Base-by-base conservation (phyloP, 257 asterid species). In the Knoxia roxburghii region DNA sequence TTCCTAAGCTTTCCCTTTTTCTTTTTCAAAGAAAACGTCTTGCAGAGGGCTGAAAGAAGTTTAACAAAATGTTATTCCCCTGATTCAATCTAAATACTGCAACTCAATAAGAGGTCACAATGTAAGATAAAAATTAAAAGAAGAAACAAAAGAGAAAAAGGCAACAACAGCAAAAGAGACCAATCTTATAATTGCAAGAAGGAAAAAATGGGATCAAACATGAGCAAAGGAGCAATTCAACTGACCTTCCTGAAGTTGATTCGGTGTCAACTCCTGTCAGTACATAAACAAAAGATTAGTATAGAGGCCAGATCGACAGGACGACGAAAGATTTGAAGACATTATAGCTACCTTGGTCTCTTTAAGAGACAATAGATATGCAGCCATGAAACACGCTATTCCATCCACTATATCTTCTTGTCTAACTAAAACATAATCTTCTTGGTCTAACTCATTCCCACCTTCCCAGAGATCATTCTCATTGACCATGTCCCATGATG, bases 371-470 rank as follows among this genome's bases (percentile, higher is more conserved):
- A 87, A 61, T 20, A 94, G 76, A 75, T 89, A 94, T 52, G 94
- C 95, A 71, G 99, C 98, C 99, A 94, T 94, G 87, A 90, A 94
- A 76, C 97, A 81, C 23, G 99, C 98, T 68, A 94, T 87, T 67
- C 99, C 96, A 71, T 94, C 99, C 84, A 87, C 81, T 76, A 94
- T 94, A 77, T 94, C 99, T 77, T 94, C 99, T 78, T 90, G 91
- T 82, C 91, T 89, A 72, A 94, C 98, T 76, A 94, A 73, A 67
- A 94, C 96, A 68, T 80, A 94, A 71, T 90, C 99, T 61, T 94
- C 99, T 49, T 84, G 74, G 39, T 84, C 90, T 26, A 78, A 73
- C 53, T 84, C 91, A 51, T 78, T 70, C 75, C 77, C 97, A 72
- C 82, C 84, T 80, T 89, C 99, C 99, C 97, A 94, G 17, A 87